These are phyloP conservation scores for Cutaneotrichosporon dermatis DNA, from an alignment of 1,284 basidiomycete genomes.

Conservation along the genomic window DNA sequence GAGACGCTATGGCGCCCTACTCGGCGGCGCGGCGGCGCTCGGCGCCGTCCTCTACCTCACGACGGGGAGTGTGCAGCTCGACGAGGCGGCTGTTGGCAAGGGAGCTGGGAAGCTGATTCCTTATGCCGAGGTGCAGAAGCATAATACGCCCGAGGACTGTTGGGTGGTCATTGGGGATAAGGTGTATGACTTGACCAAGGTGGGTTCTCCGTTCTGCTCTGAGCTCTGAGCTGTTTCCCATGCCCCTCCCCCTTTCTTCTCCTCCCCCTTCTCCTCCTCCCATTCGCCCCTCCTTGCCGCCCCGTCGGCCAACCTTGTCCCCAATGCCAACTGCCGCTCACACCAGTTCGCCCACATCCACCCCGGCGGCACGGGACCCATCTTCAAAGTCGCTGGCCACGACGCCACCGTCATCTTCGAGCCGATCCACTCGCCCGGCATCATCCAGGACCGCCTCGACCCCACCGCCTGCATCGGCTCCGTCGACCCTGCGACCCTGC, in stretches of 20 bases:
- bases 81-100: neutral
- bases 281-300: no score
- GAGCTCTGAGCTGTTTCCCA: neutral
- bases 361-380: conserved; percentile 41
- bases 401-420: conserved; percentile 44
- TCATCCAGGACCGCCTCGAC: conserved; percentile 43
- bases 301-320: no score
- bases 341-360: conserved; percentile 41
- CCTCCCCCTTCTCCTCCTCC: neutral
- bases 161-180: conserved; percentile 74
- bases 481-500: conserved; percentile 35
- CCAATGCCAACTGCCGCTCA: neutral
- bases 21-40: neutral
- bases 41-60: conserved; percentile 1
- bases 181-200: conserved; percentile 62
- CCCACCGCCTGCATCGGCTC: conserved; percentile 26
- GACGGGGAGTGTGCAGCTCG: neutral
- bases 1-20: neutral
- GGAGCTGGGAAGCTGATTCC: conserved; percentile 45
- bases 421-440: conserved; percentile 46
- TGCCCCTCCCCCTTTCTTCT: neutral
- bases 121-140: conserved; percentile 55
- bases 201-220: conserved; percentile 36
- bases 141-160: conserved; percentile 56
- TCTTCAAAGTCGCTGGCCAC: conserved; percentile 41